Evolutionary conservation across 1,139 yeast genomes (phyloP), one percentile per base, ranked within the genome.

Genomic region (Pneumocystis sp.): DNA sequence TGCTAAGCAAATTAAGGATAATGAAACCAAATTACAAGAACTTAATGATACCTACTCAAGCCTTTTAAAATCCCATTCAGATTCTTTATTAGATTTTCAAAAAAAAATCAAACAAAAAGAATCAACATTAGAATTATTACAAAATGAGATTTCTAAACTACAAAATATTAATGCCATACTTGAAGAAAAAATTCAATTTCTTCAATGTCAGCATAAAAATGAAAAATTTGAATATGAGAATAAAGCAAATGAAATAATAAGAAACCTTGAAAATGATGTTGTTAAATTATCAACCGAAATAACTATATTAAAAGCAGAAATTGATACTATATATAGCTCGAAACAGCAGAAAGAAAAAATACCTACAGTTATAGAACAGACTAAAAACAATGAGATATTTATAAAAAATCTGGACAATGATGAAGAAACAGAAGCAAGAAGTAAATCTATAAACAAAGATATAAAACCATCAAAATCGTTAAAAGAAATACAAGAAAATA

Each of bases 181-280:
- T 29, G 35, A 56, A 39, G 39, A 39, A 62, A 34, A 45, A 59
- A 34, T 61, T 12, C 61, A 34, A 35, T 21, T 25, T 39, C 60
- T 17, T 56, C 61, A 56, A 6, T 50, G 17, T 50, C 65, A 63
- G 40, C 21, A 35, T 40, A 21, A 59, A 10, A 25, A 21, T 34
- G 39, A 62, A 45, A 29, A 50, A 40, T 15, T 34, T 37, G 31
- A 37, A 63, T 31, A 37, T n/a, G 61, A 62, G 40, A 61, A 31
- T 35, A 42, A 60, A 63, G 66, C 65, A 59, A 59, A 61, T 35
- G 39, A 45, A 8, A 40, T 29, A 40, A 37, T 63, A 50, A 39
- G 21, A 15, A 35, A 34, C 7, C 63, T 62, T 56, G 66, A 65
- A 59, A 59, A 39, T n/a, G 66, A 65, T 15, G 40, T 63, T 42